phyloP scores from a whole-genome alignment of 106 monocot species.

The Dendrobium nobile region DNA sequence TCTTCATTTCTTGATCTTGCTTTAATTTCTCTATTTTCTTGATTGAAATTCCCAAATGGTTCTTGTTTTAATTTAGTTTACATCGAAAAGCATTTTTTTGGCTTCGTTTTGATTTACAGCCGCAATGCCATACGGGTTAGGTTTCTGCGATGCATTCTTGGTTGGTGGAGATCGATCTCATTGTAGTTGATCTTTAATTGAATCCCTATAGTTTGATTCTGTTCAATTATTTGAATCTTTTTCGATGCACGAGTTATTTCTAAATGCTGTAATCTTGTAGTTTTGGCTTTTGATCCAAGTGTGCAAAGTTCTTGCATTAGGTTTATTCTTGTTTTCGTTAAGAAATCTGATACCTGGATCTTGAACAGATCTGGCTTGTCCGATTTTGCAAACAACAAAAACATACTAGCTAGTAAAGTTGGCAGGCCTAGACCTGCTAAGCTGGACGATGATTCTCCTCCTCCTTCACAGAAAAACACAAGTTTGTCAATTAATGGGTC shows the following conservation, averaged over 20 bases:
- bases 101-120: background rate
- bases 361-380: background rate
- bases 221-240: background rate
- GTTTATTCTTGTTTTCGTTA: background rate
- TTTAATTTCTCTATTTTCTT: background rate
- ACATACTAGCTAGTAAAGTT: background rate
- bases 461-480: background rate
- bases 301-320: background rate
- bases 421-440: background rate
- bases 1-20: background rate
- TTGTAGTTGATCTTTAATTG: background rate
- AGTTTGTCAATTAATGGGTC: background rate
- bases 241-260: background rate
- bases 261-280: background rate
- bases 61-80: background rate
- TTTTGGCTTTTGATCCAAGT: background rate
- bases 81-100: background rate
- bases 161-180: background rate
- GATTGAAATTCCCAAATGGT: background rate
- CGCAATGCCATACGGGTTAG: background rate
- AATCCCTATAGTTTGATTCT: background rate
- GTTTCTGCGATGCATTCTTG: background rate
- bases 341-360: background rate
- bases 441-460: background rate
- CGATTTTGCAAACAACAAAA: background rate